phyloP scores from a whole-genome alignment of 2,329 filamentous ascomycete genomes.

The Colletotrichum viniferum region DNA sequence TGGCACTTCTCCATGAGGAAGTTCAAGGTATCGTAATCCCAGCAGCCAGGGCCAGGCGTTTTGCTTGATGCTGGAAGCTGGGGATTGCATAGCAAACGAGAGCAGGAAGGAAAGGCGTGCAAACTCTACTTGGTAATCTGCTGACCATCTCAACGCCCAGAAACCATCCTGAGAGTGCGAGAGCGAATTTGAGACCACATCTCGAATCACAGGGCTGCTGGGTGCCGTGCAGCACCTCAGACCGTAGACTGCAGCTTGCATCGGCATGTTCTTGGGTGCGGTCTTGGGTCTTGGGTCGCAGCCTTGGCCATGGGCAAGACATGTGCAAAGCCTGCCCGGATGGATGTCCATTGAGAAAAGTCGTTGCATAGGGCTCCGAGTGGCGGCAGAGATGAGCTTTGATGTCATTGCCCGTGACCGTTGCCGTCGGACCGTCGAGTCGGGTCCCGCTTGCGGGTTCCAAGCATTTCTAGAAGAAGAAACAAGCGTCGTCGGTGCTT shows the following conservation, averaged over 20 bases:
- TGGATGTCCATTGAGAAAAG: background rate
- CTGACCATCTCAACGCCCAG: background rate
- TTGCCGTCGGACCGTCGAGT: slow-evolving; percentile 5
- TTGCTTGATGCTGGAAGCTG: background rate
- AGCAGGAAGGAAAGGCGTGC: background rate
- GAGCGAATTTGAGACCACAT: background rate
- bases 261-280: background rate
- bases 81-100: background rate
- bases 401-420: background rate
- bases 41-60: background rate
- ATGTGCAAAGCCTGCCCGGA: background rate
- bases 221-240: background rate
- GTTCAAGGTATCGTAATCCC: background rate
- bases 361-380: background rate
- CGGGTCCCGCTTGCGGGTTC: background rate
- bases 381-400: background rate
- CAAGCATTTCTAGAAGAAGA: slow-evolving; percentile 14
- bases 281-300: background rate
- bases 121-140: background rate
- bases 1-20: background rate
- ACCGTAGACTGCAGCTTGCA: background rate
- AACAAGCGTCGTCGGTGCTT: background rate
- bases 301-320: background rate
- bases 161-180: background rate
- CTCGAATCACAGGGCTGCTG: background rate